Evolutionary conservation across 164 flowering plant species (phyloP).

Genomic region (Cinnamomum chago): DNA sequence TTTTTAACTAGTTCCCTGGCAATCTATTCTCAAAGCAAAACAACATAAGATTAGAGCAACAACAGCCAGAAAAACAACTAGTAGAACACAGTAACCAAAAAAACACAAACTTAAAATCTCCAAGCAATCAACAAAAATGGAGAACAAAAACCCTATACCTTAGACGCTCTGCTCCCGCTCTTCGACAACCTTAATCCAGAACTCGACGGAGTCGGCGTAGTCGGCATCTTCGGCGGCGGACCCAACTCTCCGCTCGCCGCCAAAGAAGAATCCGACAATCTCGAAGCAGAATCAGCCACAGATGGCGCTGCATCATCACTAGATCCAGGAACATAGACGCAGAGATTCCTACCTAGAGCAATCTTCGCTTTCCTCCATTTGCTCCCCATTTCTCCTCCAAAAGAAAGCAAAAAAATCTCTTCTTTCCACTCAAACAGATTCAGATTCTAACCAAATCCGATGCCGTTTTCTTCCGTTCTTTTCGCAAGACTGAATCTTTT

Average conservation of each 20-base stretch:
- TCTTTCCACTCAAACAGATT: neutral
- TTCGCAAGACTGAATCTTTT: neutral
- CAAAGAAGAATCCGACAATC: conserved; percentile 36
- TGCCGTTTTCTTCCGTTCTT: too few relatives aligned
- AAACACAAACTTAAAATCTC: too few relatives aligned
- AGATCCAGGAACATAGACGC: conserved; percentile 50
- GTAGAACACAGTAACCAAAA: too few relatives aligned
- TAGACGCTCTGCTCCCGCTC: conserved; percentile 58
- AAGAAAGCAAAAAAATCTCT: neutral
- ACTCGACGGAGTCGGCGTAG: conserved; percentile 32
- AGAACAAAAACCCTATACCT: conserved; percentile 32
- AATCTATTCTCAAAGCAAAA: too few relatives aligned
- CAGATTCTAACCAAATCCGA: neutral
- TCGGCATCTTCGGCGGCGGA: neutral
- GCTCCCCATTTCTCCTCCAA: conserved; percentile 45
- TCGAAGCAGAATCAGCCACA: conserved; percentile 14
- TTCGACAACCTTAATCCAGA: conserved; percentile 45
- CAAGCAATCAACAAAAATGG: neutral
- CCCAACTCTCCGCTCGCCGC: conserved; percentile 17
- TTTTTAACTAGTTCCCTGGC: too few relatives aligned
- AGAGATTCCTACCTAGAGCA: conserved; percentile 56
- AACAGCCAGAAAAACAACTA: too few relatives aligned
- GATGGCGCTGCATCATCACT: conserved; percentile 28
- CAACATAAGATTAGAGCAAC: too few relatives aligned
- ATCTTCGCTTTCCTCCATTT: conserved; percentile 81